These are phyloP conservation scores for Erythrophleum ivorense DNA, from an alignment of 331 rosid genomes.

Conservation along the genomic window DNA sequence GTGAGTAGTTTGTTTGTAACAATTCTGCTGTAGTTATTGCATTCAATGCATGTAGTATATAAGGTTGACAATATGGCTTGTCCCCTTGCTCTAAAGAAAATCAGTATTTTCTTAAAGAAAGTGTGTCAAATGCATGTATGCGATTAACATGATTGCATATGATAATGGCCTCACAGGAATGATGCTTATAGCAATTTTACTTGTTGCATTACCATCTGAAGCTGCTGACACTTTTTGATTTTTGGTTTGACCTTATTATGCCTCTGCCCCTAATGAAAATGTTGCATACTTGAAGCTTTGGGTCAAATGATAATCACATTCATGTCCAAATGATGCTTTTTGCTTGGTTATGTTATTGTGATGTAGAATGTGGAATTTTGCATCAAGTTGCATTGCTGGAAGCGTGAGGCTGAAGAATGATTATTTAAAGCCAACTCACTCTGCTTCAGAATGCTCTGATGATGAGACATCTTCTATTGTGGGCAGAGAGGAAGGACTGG, in stretches of 20 bases:
- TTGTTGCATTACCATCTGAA: slow-evolving; percentile 5
- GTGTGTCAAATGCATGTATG: neutral
- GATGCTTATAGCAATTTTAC: slow-evolving; percentile 4
- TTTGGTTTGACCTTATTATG: slow-evolving; percentile 9
- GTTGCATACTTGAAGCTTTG: slow-evolving; percentile 23
- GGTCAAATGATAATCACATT: slow-evolving; percentile 4
- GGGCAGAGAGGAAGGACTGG: slow-evolving; percentile 78
- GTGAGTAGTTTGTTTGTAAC: neutral
- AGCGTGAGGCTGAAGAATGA: slow-evolving; percentile 54
- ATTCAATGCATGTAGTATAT: neutral
- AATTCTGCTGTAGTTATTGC: neutral
- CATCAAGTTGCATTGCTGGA: slow-evolving; percentile 69
- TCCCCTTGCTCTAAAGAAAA: neutral
- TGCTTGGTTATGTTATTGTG: slow-evolving; percentile 38
- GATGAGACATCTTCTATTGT: slow-evolving; percentile 65
- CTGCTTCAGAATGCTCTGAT: slow-evolving; percentile 69
- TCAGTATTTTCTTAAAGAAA: neutral
- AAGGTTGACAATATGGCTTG: neutral
- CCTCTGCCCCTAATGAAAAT: slow-evolving; percentile 14
- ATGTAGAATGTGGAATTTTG: slow-evolving; percentile 74
- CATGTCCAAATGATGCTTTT: slow-evolving; percentile 42
- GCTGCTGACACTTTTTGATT: neutral
- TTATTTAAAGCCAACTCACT: slow-evolving; percentile 43
- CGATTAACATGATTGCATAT: neutral
- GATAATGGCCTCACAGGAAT: neutral